phyloP scores from a whole-genome alignment of 257 asterid genomes.

The Euphrasia confusa region DNA sequence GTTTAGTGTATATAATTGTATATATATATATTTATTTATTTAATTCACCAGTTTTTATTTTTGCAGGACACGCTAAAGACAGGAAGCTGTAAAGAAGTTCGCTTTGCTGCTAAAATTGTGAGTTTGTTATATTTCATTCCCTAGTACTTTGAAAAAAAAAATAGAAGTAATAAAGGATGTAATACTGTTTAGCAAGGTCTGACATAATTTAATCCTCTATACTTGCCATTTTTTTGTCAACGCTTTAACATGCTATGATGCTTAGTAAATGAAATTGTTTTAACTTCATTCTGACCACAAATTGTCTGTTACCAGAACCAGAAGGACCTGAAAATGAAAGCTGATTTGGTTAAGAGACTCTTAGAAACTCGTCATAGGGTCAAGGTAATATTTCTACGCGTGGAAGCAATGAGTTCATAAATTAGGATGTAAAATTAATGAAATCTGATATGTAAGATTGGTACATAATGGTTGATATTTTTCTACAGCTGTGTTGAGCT shows the following conservation, averaged over 20 bases:
- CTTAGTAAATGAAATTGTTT: neutral
- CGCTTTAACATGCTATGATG: neutral
- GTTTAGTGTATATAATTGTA: slow-evolving; percentile 12
- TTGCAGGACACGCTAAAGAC: slow-evolving; percentile 51
- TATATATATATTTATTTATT: slow-evolving; percentile 10
- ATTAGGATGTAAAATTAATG: slow-evolving; percentile 5
- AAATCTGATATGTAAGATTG: slow-evolving; percentile 7
- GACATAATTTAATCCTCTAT: neutral
- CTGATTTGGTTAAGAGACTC: slow-evolving; percentile 65
- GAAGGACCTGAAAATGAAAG: slow-evolving; percentile 74
- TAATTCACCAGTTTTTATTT: slow-evolving; percentile 7
- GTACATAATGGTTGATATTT: neutral
- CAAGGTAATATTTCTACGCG: slow-evolving; percentile 50
- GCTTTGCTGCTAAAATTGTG: slow-evolving; percentile 73
- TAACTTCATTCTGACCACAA: slow-evolving; percentile 19
- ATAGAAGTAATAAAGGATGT: slow-evolving; percentile 2
- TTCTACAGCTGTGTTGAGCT: slow-evolving; percentile 4
- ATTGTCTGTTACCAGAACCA: slow-evolving; percentile 41
- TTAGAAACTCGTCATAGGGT: slow-evolving; percentile 80
- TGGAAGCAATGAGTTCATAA: slow-evolving; percentile 11
- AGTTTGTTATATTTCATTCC: slow-evolving; percentile 32
- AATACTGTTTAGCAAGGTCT: neutral
- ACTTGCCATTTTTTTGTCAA: neutral
- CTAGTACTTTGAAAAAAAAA: slow-evolving; percentile 7
- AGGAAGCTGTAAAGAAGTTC: slow-evolving; percentile 68